A percentile compares a stretch with the other conserved stretches of the same genome.
phyloP scores from a whole-genome alignment of 345 rosid species.

The Syzygium aqueum region DNA sequence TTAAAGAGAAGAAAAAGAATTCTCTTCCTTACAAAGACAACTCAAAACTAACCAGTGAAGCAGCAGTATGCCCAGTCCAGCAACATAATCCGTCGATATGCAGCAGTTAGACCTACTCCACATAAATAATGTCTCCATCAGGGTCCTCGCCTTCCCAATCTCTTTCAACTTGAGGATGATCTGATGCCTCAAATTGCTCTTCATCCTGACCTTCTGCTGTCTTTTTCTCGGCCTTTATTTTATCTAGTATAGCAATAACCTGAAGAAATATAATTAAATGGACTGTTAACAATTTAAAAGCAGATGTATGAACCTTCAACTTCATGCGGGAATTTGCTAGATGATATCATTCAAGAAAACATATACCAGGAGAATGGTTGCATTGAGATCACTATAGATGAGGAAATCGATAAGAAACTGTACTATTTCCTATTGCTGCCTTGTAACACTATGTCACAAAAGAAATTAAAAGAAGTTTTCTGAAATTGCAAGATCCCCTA shows the following conservation, averaged over 20 bases:
- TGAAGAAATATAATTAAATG: conserved; percentile 11
- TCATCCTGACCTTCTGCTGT: conserved; percentile 11
- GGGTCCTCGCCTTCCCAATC: conserved; percentile 67
- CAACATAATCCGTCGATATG: neutral
- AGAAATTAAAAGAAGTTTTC: neutral
- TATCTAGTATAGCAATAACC: conserved; percentile 80
- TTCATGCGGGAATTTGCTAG: neutral
- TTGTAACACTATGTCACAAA: neutral
- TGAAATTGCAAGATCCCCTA: neutral
- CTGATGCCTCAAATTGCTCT: conserved; percentile 18
- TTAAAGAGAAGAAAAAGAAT: neutral
- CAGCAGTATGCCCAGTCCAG: neutral
- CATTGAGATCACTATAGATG: neutral
- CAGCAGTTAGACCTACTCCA: conserved; percentile 29
- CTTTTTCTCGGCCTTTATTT: conserved; percentile 58
- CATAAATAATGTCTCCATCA: conserved; percentile 70
- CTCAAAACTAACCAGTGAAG: neutral
- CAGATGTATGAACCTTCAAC: neutral
- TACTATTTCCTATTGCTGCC: neutral
- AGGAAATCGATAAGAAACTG: neutral
- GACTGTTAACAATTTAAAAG: neutral
- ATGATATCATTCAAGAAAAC: neutral
- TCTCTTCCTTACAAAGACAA: neutral
- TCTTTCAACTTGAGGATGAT: conserved; percentile 25
- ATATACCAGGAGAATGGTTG: neutral